These are phyloP conservation scores for Dothistroma septosporum DNA, from an alignment of 2,329 filamentous ascomycete species.

Conservation along the genomic window DNA sequence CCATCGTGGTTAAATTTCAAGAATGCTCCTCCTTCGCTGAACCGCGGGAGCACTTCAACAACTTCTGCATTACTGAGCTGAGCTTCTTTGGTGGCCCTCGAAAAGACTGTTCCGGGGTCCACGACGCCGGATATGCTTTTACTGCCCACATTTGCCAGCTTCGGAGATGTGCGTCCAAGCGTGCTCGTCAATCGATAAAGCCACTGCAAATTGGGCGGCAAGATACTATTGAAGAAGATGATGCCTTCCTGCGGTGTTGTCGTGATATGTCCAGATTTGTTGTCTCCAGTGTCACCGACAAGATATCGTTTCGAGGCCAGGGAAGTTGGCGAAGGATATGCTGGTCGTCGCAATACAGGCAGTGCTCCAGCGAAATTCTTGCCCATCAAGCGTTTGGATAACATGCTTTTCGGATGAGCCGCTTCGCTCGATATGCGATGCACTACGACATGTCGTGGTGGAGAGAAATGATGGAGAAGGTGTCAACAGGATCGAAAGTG, in stretches of 20 bases:
- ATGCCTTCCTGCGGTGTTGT: conserved; percentile 72
- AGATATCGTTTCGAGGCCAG: conserved; percentile 13
- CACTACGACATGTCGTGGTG: neutral
- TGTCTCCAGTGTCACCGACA: conserved; percentile 30
- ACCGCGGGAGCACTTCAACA: conserved; percentile 73
- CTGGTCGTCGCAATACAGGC: neutral
- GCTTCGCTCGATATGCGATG: neutral
- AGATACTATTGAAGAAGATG: conserved; percentile 87
- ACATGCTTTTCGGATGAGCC: neutral
- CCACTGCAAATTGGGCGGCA: conserved; percentile 71
- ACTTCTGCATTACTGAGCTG: conserved; percentile 54
- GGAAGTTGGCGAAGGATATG: neutral
- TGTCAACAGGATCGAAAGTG: neutral
- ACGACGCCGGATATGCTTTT: conserved; percentile 41
- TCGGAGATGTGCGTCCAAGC: conserved; percentile 30
- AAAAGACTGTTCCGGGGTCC: conserved; percentile 53
- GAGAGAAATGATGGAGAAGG: neutral
- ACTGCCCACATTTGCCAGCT: conserved; percentile 9
- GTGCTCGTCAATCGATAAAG: conserved; percentile 51
- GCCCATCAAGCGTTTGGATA: neutral
- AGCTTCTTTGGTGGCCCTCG: conserved; percentile 36
- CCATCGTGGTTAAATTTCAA: conserved; percentile 70
- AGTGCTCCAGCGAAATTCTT: neutral
- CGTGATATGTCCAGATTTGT: conserved; percentile 77
- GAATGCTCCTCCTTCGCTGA: conserved; percentile 91